Conservation (phyloP, 1,284 basidiomycete species). For the Wolfiporia cocos region DNA sequence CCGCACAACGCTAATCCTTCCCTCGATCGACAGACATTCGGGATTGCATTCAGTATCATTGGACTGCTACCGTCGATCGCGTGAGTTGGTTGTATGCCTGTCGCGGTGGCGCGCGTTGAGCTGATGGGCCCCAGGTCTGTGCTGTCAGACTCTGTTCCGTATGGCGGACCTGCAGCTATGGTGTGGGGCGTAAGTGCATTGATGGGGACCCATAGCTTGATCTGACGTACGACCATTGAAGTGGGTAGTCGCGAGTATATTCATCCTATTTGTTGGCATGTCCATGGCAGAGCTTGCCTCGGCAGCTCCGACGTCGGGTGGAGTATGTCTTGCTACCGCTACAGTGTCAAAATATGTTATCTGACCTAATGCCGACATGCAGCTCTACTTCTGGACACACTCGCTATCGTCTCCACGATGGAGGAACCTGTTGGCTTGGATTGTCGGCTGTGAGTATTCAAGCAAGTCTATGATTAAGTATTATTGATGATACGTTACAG, state of each 20-base stretch:
- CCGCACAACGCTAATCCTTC: neutral
- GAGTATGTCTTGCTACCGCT: constrained; percentile 20
- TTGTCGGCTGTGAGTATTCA: constrained; percentile 56
- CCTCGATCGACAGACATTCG: constrained; percentile 29
- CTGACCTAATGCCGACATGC: neutral
- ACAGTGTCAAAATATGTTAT: neutral
- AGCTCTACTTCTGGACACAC: constrained; percentile 77
- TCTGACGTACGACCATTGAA: neutral
- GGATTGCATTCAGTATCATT: constrained; percentile 57
- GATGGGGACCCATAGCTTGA: too few species aligned
- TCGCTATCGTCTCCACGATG: constrained; percentile 57
- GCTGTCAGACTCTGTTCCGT: constrained; percentile 64
- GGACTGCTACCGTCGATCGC: constrained; percentile 39
- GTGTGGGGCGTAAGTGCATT: constrained; percentile 54
- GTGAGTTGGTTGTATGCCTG: constrained; percentile 4
- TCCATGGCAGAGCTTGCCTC: constrained; percentile 68
- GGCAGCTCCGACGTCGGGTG: constrained; percentile 70
- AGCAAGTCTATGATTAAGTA: constrained; percentile 1
- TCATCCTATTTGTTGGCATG: constrained; percentile 55
- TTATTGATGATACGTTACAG: constrained; percentile 26
- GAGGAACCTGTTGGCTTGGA: constrained; percentile 65
- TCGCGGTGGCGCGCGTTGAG: neutral
- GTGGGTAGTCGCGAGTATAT: constrained; percentile 49
- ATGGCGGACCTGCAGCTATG: constrained; percentile 76
- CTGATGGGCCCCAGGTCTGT: constrained; percentile 35